Percentiles rank a stretch among this genome's conserved stretches.
These are phyloP conservation scores for Sphagnum contortum DNA, from an alignment of 225 moss, liverwort and hornwort species.

Conservation along the genomic window DNA sequence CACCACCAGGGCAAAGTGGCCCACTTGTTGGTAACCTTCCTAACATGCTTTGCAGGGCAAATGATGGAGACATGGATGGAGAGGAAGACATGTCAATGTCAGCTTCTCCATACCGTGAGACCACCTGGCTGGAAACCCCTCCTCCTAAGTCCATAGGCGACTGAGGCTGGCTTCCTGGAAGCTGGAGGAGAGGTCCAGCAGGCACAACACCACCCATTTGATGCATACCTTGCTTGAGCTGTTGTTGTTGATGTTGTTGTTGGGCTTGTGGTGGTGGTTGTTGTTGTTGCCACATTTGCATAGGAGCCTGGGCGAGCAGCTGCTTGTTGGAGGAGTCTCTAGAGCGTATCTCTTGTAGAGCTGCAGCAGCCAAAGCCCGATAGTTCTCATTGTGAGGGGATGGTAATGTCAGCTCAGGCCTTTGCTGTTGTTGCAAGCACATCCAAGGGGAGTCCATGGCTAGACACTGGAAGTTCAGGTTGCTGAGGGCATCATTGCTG, in stretches of 20 bases:
- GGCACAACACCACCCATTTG: slow-evolving; percentile 27
- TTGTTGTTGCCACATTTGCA: slow-evolving; percentile 37
- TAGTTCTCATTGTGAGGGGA: slow-evolving; percentile 55
- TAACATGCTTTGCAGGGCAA: slow-evolving; percentile 67
- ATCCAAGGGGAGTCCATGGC: slow-evolving; percentile 64
- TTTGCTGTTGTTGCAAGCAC: slow-evolving; percentile 33
- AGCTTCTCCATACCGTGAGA: slow-evolving; percentile 60
- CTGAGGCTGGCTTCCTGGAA: slow-evolving; percentile 65
- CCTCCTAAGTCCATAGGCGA: slow-evolving; percentile 48
- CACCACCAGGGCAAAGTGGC: slow-evolving; percentile 30
- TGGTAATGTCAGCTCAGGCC: slow-evolving; percentile 31
- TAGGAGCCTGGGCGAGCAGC: slow-evolving; percentile 38
- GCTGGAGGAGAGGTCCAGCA: slow-evolving; percentile 60
- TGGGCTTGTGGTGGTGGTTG: slow-evolving; percentile 33
- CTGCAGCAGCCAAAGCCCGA: slow-evolving; percentile 81
- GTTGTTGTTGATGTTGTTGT: slow-evolving; percentile 32
- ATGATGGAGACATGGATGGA: slow-evolving; percentile 53
- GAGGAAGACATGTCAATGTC: slow-evolving; percentile 66
- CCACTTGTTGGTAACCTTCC: slow-evolving; percentile 53
- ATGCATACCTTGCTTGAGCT: slow-evolving; percentile 25
- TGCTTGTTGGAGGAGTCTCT: slow-evolving; percentile 62
- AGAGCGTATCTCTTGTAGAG: slow-evolving; percentile 68
- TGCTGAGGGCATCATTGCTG: slow-evolving; percentile 27
- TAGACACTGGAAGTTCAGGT: slow-evolving; percentile 26
- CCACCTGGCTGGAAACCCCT: slow-evolving; percentile 37